Base-by-base conservation (phyloP, 2,329 filamentous ascomycete species). In the Talaromyces amestolkiae region DNA sequence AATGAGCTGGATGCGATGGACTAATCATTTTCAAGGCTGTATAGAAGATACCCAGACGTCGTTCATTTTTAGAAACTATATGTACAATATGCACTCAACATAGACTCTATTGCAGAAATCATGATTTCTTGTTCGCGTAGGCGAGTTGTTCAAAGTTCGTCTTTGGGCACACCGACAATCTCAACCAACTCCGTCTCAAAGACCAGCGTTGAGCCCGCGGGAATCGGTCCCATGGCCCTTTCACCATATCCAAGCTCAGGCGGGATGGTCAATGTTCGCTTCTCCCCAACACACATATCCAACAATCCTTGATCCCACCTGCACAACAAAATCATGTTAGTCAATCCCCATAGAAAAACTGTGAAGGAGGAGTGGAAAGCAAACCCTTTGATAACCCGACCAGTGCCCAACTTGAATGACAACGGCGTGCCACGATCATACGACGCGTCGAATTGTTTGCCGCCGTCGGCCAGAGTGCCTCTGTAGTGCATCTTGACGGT, bases 231-330 rank as follows among this genome's bases (percentile, higher is more conserved):
- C 76, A 91, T 86, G 43, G 79, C 84, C 63, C 87, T 84, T 68
- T 89, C 82, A 60, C 95, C 95, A 78, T 98, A 99, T 58, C 87
- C 95, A 74, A 90, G 82, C 74, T 89, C 87, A 22, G 94, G 92
- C n/a, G 93, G 92, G 65, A 99, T 95, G 22, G 90, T 97, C 77
- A 99, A 81, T 64, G 87, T 94, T 71, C 90, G 87, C 84, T 93
- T 94, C 84, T 98, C 94, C 68, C 95, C 94, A 72, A 96, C 90
- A 80, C 95, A 98, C 93, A 98, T 97, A 74, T 91, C 91, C 63
- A 95, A 72, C 45, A 98, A 85, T 59, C 94, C 94, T 76, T 96
- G 80, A 73, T 98, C 94, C 94, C 93, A 97, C 75, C 89, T 91
- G 68, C 5, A 5, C 35, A 43, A 13, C 35, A 13, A 13, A 37